Base-by-base conservation (phyloP, 2,329 filamentous ascomycete species). In the Calonectria fujianensis region DNA sequence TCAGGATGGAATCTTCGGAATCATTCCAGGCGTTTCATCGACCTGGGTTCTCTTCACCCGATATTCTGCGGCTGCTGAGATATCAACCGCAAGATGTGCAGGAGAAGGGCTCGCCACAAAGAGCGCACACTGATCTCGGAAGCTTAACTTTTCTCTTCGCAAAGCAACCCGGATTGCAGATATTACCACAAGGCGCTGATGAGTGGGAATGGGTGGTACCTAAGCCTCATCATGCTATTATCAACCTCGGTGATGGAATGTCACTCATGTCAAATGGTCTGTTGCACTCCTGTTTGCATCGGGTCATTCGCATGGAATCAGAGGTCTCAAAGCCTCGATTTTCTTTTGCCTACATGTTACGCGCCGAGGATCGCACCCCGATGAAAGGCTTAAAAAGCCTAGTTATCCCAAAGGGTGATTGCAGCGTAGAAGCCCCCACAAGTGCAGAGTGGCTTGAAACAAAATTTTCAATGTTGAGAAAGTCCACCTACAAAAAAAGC, bases 211-310 rank as follows among this genome's bases (percentile, higher is more conserved):
- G 29, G 14, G 51, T 54, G 16, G 51, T 14, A 14, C 51, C 51
- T 16, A 54, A 32, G 29, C 27, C 27, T 18, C 14, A 54, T 10
- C 27, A 54, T 16, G 51, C 51, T 8, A 10, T 54, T 10, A 24
- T 54, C 14, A 54, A 54, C 6, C 51, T 54, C 16, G 51, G 51
- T 31, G 51, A 54, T 32, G 51, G 27, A 20, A 54, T 54, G 51
- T 54, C 51, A 18, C 27, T 54, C 14, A 29, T 54, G 27, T 54
- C 51, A 1, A 31, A 31, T 18, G 51, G 51, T 32, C 27, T 54
- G 4, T 24, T 54, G 14, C 51, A 54, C 8, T 54, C 51, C 8
- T 54, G 51, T 32, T 24, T 54, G 51, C 51, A 54, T 11, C 51
- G 51, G 3, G 51, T 54, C 24, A 52, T 4, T 54, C 51, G 16